These are phyloP conservation scores for Pleurotus pulmonarius DNA, from an alignment of 768 basidiomycete genomes.

Conservation along the genomic window DNA sequence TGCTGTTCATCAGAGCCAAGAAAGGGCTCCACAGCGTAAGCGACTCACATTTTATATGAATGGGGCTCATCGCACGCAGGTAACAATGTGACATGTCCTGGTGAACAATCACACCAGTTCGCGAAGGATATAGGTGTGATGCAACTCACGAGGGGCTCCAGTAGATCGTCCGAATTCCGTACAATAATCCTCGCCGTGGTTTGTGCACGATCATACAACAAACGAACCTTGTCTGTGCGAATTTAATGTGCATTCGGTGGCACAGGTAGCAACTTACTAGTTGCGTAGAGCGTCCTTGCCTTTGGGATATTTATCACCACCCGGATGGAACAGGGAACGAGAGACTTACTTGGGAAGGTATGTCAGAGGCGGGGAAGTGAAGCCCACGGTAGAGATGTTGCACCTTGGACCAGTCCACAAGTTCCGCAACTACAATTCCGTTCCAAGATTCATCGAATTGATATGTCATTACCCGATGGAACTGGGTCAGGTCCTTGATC, in stretches of 20 bases:
- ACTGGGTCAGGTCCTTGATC: slow-evolving; percentile 76
- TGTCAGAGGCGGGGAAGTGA: slow-evolving; percentile 69
- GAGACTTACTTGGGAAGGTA: slow-evolving; percentile 57
- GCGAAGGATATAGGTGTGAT: neutral
- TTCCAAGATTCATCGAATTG: slow-evolving; percentile 83
- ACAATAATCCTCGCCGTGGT: slow-evolving; percentile 72
- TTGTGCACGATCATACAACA: slow-evolving; percentile 72
- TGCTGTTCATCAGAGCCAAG: slow-evolving; percentile 7
- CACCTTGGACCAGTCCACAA: slow-evolving; percentile 74
- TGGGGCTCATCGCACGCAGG: slow-evolving; percentile 84
- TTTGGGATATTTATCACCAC: neutral
- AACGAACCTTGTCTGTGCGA: slow-evolving; percentile 63
- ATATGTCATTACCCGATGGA: slow-evolving; percentile 78
- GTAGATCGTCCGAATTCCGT: slow-evolving; percentile 57
- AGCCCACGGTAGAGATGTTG: slow-evolving; percentile 70
- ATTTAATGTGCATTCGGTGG: neutral
- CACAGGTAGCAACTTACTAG: slow-evolving; percentile 37
- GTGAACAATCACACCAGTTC: neutral
- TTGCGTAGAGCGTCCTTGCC: slow-evolving; percentile 54
- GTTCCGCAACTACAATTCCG: slow-evolving; percentile 73
- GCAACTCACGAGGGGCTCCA: slow-evolving; percentile 53
- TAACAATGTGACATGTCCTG: slow-evolving; percentile 84
- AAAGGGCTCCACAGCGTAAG: neutral
- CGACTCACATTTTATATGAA: slow-evolving; percentile 70
- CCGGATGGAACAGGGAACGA: too few relatives aligned